phyloP scores from a whole-genome alignment of 1,139 yeast genomes.

The Saccharomycopsis phalli region DNA sequence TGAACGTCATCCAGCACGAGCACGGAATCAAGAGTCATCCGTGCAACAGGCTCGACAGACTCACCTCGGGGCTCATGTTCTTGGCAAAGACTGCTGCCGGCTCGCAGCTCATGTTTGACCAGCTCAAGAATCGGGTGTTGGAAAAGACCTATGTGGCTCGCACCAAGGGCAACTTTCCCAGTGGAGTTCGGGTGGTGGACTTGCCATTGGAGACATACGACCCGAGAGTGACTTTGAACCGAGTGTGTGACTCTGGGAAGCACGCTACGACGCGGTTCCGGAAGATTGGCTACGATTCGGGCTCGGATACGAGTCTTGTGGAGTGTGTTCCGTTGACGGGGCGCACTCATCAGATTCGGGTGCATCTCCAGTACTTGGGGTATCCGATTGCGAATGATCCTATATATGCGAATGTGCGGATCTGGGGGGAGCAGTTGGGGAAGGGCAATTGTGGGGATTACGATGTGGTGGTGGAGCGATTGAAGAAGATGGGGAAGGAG shows the following conservation, averaged over 20 bases:
- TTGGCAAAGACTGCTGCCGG: constrained; percentile 76
- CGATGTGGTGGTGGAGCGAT: constrained; percentile 35
- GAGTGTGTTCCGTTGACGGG: constrained; percentile 65
- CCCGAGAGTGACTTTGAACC: constrained; percentile 71
- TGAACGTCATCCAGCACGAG: constrained; percentile 60
- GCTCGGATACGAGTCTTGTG: constrained; percentile 45
- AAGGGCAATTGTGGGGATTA: constrained; percentile 42
- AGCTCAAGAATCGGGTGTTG: constrained; percentile 68
- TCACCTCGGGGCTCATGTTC: constrained; percentile 93
- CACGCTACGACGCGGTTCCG: constrained; percentile 41
- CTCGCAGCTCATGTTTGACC: constrained; percentile 69
- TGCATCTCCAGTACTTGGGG: constrained; percentile 59
- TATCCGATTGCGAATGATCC: constrained; percentile 65
- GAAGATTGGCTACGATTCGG: constrained; percentile 28
- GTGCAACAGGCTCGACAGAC: constrained; percentile 81
- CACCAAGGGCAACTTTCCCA: constrained; percentile 79
- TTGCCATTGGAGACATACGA: constrained; percentile 64
- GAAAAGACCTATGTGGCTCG: constrained; percentile 79
- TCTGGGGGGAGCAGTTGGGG: constrained; percentile 67
- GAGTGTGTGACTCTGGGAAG: constrained; percentile 60
- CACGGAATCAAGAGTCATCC: constrained; percentile 57
- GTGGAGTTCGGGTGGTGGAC: constrained; percentile 45
- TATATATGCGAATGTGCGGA: constrained; percentile 54
- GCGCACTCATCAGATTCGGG: constrained; percentile 69
- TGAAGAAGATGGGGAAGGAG: constrained; percentile 64